A percentile compares a stretch with the other conserved stretches of the same genome.
Evolutionary conservation across 306 rosid species (phyloP).

Genomic region (Gynostemma pentaphyllum): DNA sequence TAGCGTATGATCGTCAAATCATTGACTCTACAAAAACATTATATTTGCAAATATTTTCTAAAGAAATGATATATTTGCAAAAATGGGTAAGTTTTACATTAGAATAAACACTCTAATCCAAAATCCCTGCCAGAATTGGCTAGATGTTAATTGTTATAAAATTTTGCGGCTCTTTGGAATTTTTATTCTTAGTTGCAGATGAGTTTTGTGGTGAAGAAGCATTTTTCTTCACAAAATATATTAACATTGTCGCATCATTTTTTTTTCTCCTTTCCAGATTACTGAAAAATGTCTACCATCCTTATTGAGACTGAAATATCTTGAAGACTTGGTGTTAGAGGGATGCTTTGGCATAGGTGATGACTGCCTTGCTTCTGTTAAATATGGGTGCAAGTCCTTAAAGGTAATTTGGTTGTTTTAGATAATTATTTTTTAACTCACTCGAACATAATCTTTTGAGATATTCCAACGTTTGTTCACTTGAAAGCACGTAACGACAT

Average conservation of each 20-base stretch:
- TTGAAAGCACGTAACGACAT: conserved; percentile 6
- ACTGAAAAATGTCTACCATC: conserved; percentile 72
- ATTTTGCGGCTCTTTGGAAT: neutral
- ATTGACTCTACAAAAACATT: too few relatives aligned
- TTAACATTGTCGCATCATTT: neutral
- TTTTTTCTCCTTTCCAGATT: conserved; percentile 38
- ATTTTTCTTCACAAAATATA: neutral
- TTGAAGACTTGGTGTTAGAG: conserved; percentile 79
- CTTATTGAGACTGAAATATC: conserved; percentile 52
- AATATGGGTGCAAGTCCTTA: conserved; percentile 58
- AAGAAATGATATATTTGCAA: too few relatives aligned
- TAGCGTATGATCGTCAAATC: too few relatives aligned
- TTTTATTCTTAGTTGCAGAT: neutral
- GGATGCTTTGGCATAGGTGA: conserved; percentile 85
- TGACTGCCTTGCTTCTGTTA: conserved; percentile 43
- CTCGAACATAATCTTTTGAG: neutral
- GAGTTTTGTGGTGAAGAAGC: neutral
- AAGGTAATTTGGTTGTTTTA: conserved; percentile 42
- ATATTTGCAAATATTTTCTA: too few relatives aligned
- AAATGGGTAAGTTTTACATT: too few relatives aligned
- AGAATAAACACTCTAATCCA: neutral
- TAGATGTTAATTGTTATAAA: neutral
- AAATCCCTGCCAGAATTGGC: neutral
- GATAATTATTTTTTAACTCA: neutral
- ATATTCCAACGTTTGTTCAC: neutral